Base-by-base conservation (phyloP, 1,284 basidiomycete genomes). In the Xerocomus amazonicus region DNA sequence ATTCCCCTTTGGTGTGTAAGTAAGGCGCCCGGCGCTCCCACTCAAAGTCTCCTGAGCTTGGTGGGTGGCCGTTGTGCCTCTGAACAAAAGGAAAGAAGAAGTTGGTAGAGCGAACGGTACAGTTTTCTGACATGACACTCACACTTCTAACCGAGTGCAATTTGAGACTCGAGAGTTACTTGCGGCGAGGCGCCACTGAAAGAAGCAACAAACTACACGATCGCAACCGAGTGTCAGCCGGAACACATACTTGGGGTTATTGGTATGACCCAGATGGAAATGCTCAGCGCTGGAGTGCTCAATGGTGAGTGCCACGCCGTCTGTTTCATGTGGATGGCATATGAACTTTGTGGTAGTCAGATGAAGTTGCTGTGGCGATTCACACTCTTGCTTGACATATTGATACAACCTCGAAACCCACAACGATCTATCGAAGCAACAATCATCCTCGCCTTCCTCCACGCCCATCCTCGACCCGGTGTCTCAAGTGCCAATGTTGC, bases 61-160 rank as follows among this genome's bases (percentile, higher is more conserved):
- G n/a, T n/a, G n/a, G n/a, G n/a, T n/a, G n/a, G n/a, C n/a, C n/a
- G n/a, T n/a, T n/a, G n/a, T n/a, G n/a, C 23, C 6, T 9, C 17
- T 46, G 92, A 81, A 90, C 92, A 0, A 70, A 92, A 47, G n/a
- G n/a, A n/a, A n/a, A n/a, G n/a, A n/a, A n/a, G n/a, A 97, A 97
- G 72, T 75, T 97, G 14, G 92, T 92, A 5, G 95, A 97, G 63
- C 81, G 92, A 44, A 90, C 92, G 0, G 83, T 97, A 33, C 92
- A 97, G 65, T 96, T 89, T 62, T 87, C 92, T 77, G n/a, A n/a
- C n/a, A n/a, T n/a, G n/a, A n/a, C n/a, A n/a, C n/a, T n/a, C n/a
- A n/a, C n/a, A n/a, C n/a, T n/a, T n/a, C n/a, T n/a, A n/a, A n/a
- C n/a, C n/a, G n/a, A n/a, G n/a, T n/a, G n/a, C n/a, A n/a, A n/a